Conservation (phyloP, 441 rosid genomes). For the Kokia cookei region DNA sequence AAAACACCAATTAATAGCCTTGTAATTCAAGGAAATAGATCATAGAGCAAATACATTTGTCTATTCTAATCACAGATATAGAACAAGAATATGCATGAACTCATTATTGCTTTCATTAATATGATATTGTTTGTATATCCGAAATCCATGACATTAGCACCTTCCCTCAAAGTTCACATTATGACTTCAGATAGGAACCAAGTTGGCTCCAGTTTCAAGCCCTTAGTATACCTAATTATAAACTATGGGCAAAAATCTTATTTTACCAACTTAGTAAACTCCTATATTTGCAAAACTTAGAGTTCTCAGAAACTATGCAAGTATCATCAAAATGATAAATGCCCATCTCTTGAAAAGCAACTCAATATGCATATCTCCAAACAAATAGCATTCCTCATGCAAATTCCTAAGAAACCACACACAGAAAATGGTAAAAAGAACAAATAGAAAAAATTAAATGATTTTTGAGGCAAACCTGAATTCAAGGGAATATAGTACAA, state of each 20-base stretch:
- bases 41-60: not conserved
- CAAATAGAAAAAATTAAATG: not conserved
- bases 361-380: not conserved
- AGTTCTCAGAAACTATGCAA: not conserved
- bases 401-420: not conserved
- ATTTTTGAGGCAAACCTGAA: constrained; percentile 49
- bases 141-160: not conserved
- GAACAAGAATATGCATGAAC: not conserved
- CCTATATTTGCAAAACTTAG: not conserved
- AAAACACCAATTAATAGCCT: not conserved
- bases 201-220: not conserved
- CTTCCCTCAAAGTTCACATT: not conserved
- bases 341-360: not conserved
- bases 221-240: not conserved
- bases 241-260: not conserved
- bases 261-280: not conserved
- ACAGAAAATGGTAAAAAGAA: not conserved
- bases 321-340: not conserved
- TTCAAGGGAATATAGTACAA: constrained; percentile 76
- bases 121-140: not conserved
- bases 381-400: not conserved
- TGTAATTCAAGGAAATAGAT: not conserved
- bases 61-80: not conserved
- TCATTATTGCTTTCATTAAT: not conserved
- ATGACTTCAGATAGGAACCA: not conserved